Evolutionary conservation across 495 filamentous ascomycete genomes (phyloP), one percentile per base, ranked within the genome.

Genomic region (Talaromyces thailandensis): DNA sequence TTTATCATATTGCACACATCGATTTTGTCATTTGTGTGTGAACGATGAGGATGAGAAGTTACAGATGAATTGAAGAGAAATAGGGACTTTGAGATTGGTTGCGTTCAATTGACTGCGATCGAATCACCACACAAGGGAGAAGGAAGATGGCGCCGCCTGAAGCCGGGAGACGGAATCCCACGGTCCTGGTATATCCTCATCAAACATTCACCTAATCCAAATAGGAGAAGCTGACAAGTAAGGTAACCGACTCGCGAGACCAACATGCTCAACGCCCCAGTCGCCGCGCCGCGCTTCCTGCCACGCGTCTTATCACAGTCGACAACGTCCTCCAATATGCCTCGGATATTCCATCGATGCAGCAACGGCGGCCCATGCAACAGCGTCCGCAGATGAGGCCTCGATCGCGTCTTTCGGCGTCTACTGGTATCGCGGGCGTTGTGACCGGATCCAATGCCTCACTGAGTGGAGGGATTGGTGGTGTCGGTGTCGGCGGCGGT

Each of bases 281-380:
- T 29, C 75, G 69, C 45, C 73, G 71, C 53, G 77, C 73, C 50
- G 67, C 21, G 45, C 55, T 45, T 16, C 76, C 58, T 71, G 76
- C 51, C 62, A 92, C 88, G 63, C 91, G 92, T 53, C 86, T 94
- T 71, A 90, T 98, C 66, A 95, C 91, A 12, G 95, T 99, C 69
- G 94, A 99, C 73, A 96, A 92, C 68, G 87, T 98, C 63, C 86
- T 99, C 3, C 92, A 95, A 73, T 90, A 95, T 75, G 86, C 92
- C 62, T 95, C 91, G 35, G 93, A 99, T 66, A 91, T 99, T 5
- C 95, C 94, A 21, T 98, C 94, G 0, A 92, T 90, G 72, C 93
- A 98, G 73, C 90, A 92, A 43, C 86, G 94, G 4, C 81, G 85
- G 21, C 89, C 91, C 0, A 83, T 87, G 23, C 80, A 81, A 14